Percentiles rank a stretch among this genome's conserved stretches.
phyloP scores from a whole-genome alignment of 1,284 basidiomycete genomes.

The Ganoderma resinaceum region DNA sequence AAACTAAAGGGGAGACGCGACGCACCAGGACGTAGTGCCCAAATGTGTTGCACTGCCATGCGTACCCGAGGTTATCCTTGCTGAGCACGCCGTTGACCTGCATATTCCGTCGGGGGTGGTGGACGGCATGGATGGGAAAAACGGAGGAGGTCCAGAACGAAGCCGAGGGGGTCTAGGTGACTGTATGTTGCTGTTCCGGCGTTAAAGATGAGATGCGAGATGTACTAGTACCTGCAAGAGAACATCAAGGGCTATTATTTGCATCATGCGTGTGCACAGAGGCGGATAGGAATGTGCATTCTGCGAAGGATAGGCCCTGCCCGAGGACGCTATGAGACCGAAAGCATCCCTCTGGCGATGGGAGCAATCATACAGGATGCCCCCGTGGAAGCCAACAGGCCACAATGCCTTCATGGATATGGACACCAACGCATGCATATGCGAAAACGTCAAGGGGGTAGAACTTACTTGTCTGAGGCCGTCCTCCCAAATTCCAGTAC shows the following conservation, averaged over 20 bases:
- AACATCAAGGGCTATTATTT: no score
- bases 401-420: background rate
- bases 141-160: slow-evolving; percentile 58
- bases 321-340: no score
- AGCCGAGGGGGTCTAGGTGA: slow-evolving; percentile 61
- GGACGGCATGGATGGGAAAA: slow-evolving; percentile 58
- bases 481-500: slow-evolving; percentile 71
- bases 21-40: slow-evolving; percentile 84
- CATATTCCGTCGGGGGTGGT: slow-evolving; percentile 65
- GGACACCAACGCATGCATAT: background rate
- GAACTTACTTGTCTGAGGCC: slow-evolving; percentile 60
- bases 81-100: slow-evolving; percentile 73
- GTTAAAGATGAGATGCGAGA: slow-evolving; percentile 86
- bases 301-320: no score
- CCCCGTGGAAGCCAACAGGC: no score
- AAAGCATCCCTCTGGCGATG: no score
- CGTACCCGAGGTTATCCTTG: slow-evolving; percentile 77
- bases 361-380: no score
- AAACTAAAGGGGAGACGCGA: slow-evolving; percentile 21
- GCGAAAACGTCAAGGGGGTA: background rate
- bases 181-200: slow-evolving; percentile 77
- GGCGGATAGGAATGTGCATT: no score
- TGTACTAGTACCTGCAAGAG: slow-evolving; percentile 72
- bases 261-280: no score
- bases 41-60: slow-evolving; percentile 90